Percentiles rank a stretch among this genome's conserved stretches.
These are phyloP conservation scores for Podospora sp. DNA, from an alignment of 495 filamentous ascomycete species.

Conservation along the genomic window DNA sequence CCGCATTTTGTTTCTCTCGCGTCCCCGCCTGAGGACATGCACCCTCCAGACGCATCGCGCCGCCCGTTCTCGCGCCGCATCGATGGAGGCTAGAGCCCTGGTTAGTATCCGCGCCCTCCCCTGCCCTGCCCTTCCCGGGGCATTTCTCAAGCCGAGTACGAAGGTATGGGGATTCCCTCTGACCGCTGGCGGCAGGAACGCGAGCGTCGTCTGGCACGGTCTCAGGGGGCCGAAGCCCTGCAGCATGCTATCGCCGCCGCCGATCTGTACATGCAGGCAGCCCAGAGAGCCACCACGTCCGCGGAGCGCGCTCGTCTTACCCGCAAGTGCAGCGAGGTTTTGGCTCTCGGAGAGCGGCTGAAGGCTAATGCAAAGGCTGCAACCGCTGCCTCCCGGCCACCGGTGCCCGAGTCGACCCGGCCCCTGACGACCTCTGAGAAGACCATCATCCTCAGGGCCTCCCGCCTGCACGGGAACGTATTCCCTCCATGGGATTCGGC, in stretches of 20 bases:
- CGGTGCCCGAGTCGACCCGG: slow-evolving; percentile 60
- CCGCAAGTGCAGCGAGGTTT: slow-evolving; percentile 64
- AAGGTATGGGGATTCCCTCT: slow-evolving; percentile 32
- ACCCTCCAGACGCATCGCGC: not conserved
- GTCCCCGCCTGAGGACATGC: slow-evolving; percentile 17
- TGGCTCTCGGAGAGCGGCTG: slow-evolving; percentile 71
- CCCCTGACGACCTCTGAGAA: slow-evolving; percentile 71
- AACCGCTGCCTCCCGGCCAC: slow-evolving; percentile 34
- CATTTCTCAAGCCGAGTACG: not conserved
- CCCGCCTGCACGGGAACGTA: slow-evolving; percentile 74
- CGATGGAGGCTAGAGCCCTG: slow-evolving; percentile 44
- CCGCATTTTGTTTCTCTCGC: not conserved
- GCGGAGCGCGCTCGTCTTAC: slow-evolving; percentile 63
- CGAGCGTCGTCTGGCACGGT: slow-evolving; percentile 57
- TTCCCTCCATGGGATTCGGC: slow-evolving; percentile 79
- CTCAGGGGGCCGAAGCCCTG: slow-evolving; percentile 67
- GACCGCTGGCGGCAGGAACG: slow-evolving; percentile 54
- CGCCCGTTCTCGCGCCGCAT: slow-evolving; percentile 12
- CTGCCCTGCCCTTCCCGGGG: not conserved
- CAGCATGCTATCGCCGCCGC: slow-evolving; percentile 71
- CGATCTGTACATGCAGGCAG: slow-evolving; percentile 77
- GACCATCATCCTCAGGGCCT: slow-evolving; percentile 74
- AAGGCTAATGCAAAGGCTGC: slow-evolving; percentile 50
- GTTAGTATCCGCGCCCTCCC: slow-evolving; percentile 26
- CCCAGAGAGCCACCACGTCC: slow-evolving; percentile 52